phyloP scores from a whole-genome alignment of 768 basidiomycete species.

The Pleurotus tuoliensis region DNA sequence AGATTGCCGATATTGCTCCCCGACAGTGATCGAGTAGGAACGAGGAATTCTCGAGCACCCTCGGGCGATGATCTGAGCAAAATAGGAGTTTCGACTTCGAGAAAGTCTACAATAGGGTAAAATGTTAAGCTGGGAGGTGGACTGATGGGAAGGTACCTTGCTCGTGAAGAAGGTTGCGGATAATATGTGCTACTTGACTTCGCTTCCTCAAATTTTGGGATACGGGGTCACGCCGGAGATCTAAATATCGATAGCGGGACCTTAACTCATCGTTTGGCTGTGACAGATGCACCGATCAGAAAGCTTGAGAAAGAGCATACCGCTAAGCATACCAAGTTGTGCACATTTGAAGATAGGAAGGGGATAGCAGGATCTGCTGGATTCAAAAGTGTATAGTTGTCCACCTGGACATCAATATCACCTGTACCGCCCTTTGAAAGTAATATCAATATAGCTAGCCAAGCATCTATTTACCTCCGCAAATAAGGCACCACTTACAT shows the following conservation, averaged over 20 bases:
- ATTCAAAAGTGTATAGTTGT: conserved; percentile 72
- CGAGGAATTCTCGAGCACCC: conserved; percentile 91
- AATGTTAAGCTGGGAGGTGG: conserved; percentile 10
- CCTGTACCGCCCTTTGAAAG: conserved; percentile 55
- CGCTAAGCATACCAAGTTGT: conserved; percentile 59
- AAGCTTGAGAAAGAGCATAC: conserved; percentile 11
- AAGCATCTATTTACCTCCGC: conserved; percentile 4
- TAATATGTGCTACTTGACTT: conserved; percentile 75
- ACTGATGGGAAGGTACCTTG: conserved; percentile 43
- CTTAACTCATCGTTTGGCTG: conserved; percentile 72
- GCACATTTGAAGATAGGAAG: conserved; percentile 78
- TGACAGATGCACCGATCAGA: conserved; percentile 4
- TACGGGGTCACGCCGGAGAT: conserved; percentile 73
- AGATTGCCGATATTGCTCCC: conserved; percentile 16
- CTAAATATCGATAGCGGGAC: conserved; percentile 82
- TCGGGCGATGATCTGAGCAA: conserved; percentile 90
- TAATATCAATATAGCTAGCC: not conserved
- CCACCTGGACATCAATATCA: conserved; percentile 77
- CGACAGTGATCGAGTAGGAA: conserved; percentile 63
- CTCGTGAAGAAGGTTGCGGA: conserved; percentile 69
- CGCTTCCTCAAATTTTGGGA: conserved; percentile 79
- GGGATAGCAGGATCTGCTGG: conserved; percentile 68
- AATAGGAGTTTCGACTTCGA: conserved; percentile 91
- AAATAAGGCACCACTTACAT: conserved; percentile 37
- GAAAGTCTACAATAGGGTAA: conserved; percentile 56